A percentile compares a stretch with the other conserved stretches of the same genome.
phyloP scores from a whole-genome alignment of 1,139 yeast genomes.

The Saccharomycopsis crataegensis region DNA sequence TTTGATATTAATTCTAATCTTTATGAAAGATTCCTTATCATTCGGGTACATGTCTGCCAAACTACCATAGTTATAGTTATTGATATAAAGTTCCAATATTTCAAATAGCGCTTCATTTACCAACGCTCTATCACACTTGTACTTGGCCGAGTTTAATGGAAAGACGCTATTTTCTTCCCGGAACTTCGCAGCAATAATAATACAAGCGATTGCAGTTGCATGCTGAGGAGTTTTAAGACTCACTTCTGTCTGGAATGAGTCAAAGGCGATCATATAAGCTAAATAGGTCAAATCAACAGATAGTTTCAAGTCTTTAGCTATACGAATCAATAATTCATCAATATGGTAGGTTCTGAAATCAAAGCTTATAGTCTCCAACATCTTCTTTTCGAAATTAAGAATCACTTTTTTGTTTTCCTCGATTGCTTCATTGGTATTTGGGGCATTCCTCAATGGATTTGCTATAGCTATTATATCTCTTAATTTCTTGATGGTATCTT shows the following conservation, averaged over 20 bases:
- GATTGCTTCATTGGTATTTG: conserved; percentile 24
- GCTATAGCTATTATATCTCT: conserved; percentile 44
- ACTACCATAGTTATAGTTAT: conserved; percentile 37
- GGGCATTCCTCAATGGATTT: conserved; percentile 16
- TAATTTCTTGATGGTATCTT: conserved; percentile 80
- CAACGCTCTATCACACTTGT: conserved; percentile 41
- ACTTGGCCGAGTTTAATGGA: conserved; percentile 29
- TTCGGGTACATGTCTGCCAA: conserved; percentile 29
- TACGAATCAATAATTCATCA: conserved; percentile 64
- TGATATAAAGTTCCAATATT: conserved; percentile 54
- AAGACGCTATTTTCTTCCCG: conserved; percentile 18
- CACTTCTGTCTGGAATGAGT: conserved; percentile 65
- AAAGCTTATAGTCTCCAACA: conserved; percentile 67
- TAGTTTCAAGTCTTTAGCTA: conserved; percentile 48
- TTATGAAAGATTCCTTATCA: conserved; percentile 14
- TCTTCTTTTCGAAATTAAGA: conserved; percentile 55
- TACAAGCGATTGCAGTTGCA: conserved; percentile 65
- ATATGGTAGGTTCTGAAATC: conserved; percentile 62
- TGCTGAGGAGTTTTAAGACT: conserved; percentile 73
- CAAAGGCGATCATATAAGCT: conserved; percentile 74
- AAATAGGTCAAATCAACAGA: conserved; percentile 40
- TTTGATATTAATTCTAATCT: conserved; percentile 11
- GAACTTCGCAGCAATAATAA: conserved; percentile 43
- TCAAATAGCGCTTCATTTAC: conserved; percentile 58
- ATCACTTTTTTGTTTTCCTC: conserved; percentile 49